Percentiles rank a stretch among this genome's conserved stretches.
These are phyloP conservation scores for Didymella lethalis DNA, from an alignment of 2,329 filamentous ascomycete species.

Conservation along the genomic window DNA sequence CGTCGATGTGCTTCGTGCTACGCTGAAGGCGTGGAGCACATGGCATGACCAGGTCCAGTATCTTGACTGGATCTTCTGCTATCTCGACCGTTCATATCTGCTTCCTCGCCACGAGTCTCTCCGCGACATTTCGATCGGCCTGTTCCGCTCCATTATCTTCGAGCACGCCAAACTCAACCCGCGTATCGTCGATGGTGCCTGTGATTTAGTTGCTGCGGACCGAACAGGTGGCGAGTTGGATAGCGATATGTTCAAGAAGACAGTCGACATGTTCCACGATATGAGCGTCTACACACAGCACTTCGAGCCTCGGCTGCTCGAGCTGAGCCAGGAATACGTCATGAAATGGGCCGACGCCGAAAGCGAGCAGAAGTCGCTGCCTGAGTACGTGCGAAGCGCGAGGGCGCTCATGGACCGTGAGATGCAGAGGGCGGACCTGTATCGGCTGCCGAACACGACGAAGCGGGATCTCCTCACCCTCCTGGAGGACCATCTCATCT, in stretches of 20 bases:
- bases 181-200: slow-evolving; percentile 73
- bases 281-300: slow-evolving; percentile 78
- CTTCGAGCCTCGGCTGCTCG: slow-evolving; percentile 81
- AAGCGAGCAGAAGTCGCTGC: slow-evolving; percentile 68
- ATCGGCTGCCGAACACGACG: slow-evolving; percentile 83
- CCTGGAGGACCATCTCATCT: slow-evolving; percentile 76
- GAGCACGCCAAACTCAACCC: slow-evolving; percentile 60
- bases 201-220: slow-evolving; percentile 77
- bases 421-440: slow-evolving; percentile 77
- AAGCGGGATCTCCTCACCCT: slow-evolving; percentile 76
- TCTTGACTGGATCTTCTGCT: slow-evolving; percentile 90
- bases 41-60: slow-evolving; percentile 82
- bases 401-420: slow-evolving; percentile 75
- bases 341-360: slow-evolving; percentile 72
- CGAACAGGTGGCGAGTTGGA: slow-evolving; percentile 65
- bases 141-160: slow-evolving; percentile 74
- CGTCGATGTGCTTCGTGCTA: slow-evolving; percentile 68
- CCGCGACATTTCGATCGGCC: slow-evolving; percentile 78
- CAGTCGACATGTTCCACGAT: slow-evolving; percentile 84
- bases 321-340: slow-evolving; percentile 73
- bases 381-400: slow-evolving; percentile 77
- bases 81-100: slow-evolving; percentile 88
- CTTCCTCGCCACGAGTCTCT: slow-evolving; percentile 78
- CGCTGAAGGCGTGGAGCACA: slow-evolving; percentile 71
- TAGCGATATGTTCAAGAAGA: slow-evolving; percentile 72